Evolutionary conservation across 305 asterid genomes (phyloP).

Genomic region (Fraxinus platypoda): DNA sequence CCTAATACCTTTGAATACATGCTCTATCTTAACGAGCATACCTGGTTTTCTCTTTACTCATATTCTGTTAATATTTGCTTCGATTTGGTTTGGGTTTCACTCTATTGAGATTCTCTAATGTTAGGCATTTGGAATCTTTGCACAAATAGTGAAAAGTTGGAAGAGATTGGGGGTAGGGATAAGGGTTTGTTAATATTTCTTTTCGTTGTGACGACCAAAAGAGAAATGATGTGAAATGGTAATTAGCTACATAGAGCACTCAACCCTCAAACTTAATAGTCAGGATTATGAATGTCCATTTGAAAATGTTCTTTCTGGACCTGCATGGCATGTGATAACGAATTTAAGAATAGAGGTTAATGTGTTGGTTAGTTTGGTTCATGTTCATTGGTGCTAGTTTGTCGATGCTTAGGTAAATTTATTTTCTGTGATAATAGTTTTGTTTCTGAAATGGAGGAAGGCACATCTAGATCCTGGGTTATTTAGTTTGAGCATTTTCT

Average conservation of each 20-base stretch:
- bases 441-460: not conserved
- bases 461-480: not conserved
- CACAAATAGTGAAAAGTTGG: not conserved
- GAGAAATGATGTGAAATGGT: not conserved
- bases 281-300: not conserved
- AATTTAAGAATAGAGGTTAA: not conserved
- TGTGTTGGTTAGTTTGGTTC: not conserved
- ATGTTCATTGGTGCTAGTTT: not conserved
- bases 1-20: not conserved
- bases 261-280: slow-evolving; percentile 2
- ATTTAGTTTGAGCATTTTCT: not conserved
- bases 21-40: not conserved
- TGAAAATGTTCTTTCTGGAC: not conserved
- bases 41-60: not conserved
- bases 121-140: not conserved
- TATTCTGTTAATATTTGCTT: not conserved
- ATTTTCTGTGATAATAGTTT: not conserved
- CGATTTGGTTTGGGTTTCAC: not conserved
- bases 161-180: not conserved
- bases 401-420: not conserved
- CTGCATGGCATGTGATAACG: not conserved
- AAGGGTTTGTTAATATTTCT: not conserved
- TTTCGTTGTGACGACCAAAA: not conserved
- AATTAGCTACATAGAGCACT: slow-evolving; percentile 1
- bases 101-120: not conserved